Conservation (phyloP, 1,284 basidiomycete genomes). For the Somion occarium region DNA sequence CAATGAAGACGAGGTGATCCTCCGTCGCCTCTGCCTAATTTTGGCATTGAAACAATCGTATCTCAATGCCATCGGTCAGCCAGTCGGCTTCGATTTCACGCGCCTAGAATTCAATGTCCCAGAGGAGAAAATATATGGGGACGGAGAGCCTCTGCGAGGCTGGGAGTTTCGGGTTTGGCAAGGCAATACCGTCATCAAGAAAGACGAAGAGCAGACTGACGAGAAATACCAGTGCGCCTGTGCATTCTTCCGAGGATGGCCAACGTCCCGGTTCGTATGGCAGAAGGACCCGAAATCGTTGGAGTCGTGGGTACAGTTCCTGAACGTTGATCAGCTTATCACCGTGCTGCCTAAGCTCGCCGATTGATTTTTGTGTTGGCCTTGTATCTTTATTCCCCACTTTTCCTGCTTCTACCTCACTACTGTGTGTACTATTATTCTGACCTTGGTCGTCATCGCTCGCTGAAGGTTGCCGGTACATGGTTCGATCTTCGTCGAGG, state of each 20-base stretch:
- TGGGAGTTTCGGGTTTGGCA: slow-evolving; percentile 83
- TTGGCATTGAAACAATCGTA: slow-evolving; percentile 75
- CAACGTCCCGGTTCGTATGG: slow-evolving; percentile 66
- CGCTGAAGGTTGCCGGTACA: background rate
- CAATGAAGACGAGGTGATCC: slow-evolving; percentile 53
- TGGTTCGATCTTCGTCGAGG: no score
- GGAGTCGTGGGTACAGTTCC: slow-evolving; percentile 75
- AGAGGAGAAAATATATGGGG: slow-evolving; percentile 52
- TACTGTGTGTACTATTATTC: background rate
- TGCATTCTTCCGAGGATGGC: slow-evolving; percentile 67
- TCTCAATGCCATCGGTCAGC: slow-evolving; percentile 76
- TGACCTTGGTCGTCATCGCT: background rate
- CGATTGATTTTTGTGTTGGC: slow-evolving; percentile 33
- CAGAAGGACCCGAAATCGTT: slow-evolving; percentile 59
- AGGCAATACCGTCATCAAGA: slow-evolving; percentile 24
- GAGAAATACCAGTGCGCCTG: slow-evolving; percentile 67
- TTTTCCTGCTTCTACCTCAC: background rate
- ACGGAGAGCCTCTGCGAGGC: slow-evolving; percentile 60
- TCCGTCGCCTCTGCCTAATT: slow-evolving; percentile 69
- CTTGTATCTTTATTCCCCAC: background rate
- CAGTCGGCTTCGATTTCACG: slow-evolving; percentile 72
- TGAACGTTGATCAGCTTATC: slow-evolving; percentile 75
- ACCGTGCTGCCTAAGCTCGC: slow-evolving; percentile 69
- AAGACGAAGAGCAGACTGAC: slow-evolving; percentile 42
- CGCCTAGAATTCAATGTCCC: slow-evolving; percentile 76